Conservation (phyloP, 768 basidiomycete genomes). For the Lactarius pseudohatsudake region DNA sequence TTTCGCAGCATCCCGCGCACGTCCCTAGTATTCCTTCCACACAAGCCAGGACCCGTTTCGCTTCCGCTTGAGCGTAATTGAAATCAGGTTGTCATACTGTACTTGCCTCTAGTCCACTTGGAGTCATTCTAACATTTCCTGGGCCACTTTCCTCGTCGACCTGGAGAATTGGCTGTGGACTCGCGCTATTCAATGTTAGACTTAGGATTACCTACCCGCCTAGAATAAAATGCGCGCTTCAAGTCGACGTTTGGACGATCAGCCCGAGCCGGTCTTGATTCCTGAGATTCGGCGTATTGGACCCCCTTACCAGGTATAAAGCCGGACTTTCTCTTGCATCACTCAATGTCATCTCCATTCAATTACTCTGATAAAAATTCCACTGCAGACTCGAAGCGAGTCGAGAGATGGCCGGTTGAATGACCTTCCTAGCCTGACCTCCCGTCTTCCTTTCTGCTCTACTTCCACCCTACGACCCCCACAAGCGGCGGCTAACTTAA, state of each 20-base stretch:
- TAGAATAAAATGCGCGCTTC: not conserved
- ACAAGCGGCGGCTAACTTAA: not conserved
- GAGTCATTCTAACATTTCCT: too few relatives aligned
- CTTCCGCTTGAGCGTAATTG: too few relatives aligned
- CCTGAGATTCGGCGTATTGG: not conserved
- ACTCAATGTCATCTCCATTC: slow-evolving; percentile 1
- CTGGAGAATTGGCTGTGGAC: too few relatives aligned
- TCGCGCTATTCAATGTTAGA: not conserved
- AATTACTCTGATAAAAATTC: not conserved
- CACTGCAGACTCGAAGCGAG: not conserved
- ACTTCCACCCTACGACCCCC: not conserved
- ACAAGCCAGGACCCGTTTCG: too few relatives aligned
- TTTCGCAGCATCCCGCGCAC: too few relatives aligned
- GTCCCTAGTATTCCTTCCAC: not conserved
- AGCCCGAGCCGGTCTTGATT: not conserved
- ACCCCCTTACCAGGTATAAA: slow-evolving; percentile 8
- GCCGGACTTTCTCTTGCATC: slow-evolving; percentile 20
- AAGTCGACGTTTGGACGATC: not conserved
- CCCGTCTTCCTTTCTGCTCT: not conserved
- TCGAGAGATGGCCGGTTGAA: not conserved
- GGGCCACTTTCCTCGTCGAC: too few relatives aligned
- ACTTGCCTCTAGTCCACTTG: too few relatives aligned
- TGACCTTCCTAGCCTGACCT: not conserved
- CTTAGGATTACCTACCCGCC: slow-evolving; percentile 7
- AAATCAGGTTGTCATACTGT: too few relatives aligned